A percentile compares a stretch with the other conserved stretches of the same genome.
These are phyloP conservation scores for Datisca glomerata DNA, from an alignment of 306 rosid species.

Conservation along the genomic window DNA sequence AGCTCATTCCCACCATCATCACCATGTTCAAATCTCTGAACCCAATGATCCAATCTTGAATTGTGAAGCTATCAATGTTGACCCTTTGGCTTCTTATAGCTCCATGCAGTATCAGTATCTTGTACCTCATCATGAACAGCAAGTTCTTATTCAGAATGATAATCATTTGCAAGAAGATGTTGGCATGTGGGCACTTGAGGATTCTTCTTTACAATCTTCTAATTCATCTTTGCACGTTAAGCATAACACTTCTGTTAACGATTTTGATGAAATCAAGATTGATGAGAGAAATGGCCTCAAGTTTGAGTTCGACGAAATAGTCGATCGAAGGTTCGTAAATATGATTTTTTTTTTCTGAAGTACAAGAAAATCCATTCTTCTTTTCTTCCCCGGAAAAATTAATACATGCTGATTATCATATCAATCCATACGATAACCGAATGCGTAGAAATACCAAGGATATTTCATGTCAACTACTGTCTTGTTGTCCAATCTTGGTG, in stretches of 20 bases:
- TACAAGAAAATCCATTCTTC: neutral
- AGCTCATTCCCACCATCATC: conserved; percentile 19
- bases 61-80: conserved; percentile 14
- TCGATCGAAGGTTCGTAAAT: conserved; percentile 36
- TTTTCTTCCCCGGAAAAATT: too few relatives aligned
- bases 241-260: conserved; percentile 13
- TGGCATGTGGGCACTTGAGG: conserved; percentile 41
- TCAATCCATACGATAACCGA: too few relatives aligned
- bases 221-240: conserved; percentile 42
- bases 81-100: conserved; percentile 16
- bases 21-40: neutral
- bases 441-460: too few relatives aligned
- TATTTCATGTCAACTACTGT: too few relatives aligned
- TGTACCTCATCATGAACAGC: conserved; percentile 15
- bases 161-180: conserved; percentile 35
- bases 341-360: neutral
- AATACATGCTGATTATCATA: too few relatives aligned
- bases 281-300: conserved; percentile 22
- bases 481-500: too few relatives aligned
- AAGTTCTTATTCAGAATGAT: neutral
- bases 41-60: neutral
- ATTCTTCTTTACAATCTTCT: conserved; percentile 21
- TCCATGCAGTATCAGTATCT: conserved; percentile 13
- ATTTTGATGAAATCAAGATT: conserved; percentile 29
- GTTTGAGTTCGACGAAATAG: conserved; percentile 22